These are phyloP conservation scores for Pythium dissimile DNA, from an alignment of 352 stramenopile species.

Conservation along the genomic window DNA sequence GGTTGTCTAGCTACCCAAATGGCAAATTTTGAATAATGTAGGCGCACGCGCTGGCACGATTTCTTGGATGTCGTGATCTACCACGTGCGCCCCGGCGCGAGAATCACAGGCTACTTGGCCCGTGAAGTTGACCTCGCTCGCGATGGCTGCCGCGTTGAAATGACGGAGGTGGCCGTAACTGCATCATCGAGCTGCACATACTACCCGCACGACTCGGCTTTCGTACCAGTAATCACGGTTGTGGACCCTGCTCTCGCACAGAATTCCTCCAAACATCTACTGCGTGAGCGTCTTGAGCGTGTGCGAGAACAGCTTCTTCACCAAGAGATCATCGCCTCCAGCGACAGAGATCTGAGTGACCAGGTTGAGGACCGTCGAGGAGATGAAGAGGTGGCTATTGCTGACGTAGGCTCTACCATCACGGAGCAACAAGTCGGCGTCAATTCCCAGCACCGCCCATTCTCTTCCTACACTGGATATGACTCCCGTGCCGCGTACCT, in stretches of 20 bases:
- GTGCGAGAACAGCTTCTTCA: slow-evolving; percentile 7
- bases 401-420: background rate
- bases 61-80: slow-evolving; percentile 58
- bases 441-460: background rate
- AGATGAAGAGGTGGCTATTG: no score
- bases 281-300: slow-evolving; percentile 5
- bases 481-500: slow-evolving; percentile 12
- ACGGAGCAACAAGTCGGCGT: background rate
- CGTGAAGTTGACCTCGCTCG: slow-evolving; percentile 44
- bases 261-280: background rate
- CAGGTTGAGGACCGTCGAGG: no score
- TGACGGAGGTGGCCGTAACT: slow-evolving; percentile 32
- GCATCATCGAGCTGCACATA: slow-evolving; percentile 53
- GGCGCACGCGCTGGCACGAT: slow-evolving; percentile 62
- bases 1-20: no score
- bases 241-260: slow-evolving; percentile 22
- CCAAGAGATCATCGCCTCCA: no score
- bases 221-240: slow-evolving; percentile 63
- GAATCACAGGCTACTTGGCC: slow-evolving; percentile 67
- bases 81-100: slow-evolving; percentile 40
- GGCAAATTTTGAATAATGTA: no score
- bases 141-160: slow-evolving; percentile 33
- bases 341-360: no score
- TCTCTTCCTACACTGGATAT: background rate
- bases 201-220: slow-evolving; percentile 55